Base-by-base conservation (phyloP, 768 basidiomycete species). In the Leccinellum rugosiceps region DNA sequence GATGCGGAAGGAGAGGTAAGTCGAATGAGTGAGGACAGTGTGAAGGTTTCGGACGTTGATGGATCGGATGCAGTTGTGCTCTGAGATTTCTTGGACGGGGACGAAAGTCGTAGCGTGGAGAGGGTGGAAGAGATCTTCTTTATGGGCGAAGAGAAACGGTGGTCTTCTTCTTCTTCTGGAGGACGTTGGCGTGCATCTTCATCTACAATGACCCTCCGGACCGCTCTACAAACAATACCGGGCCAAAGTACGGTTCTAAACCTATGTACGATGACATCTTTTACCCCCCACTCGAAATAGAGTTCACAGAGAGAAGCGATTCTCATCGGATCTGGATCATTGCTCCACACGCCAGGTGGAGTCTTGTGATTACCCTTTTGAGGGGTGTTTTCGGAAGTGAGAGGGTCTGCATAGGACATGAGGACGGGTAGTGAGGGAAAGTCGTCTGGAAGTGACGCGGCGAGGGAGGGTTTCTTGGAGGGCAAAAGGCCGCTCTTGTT, bases 281-380 rank as follows among this genome's bases (percentile, higher is more conserved):
- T 86, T 50, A 91, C 86, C 0, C 94, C 94, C 94, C 94, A 97
- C 68, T 95, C 94, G 60, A 96, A 96, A 68, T 86, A 89, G 48
- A 86, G 78, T 71, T 97, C 94, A 75, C 93, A 95, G 3, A 86
- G 77, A 10, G 76, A 81, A 0, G 94, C 93, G 15, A 95, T 80
- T 53, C 81, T 83, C 15, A 80, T 81, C 1, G 92, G 74, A 62
- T 88, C 83, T 0, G 88, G 87, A 58, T 92, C 89, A 53, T 72
- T 67, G 32, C 66, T 65, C 82, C 82, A 84, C 17, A 75, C 78
- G 2, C 76, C 68, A 0, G 75, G 79, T 57, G 64, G 70, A 2
- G 74, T 66, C 55, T 52, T 58, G 14, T 25, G 51, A 52, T 76
- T 71, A 13, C 82, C 79, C 47, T 55, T 67, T 25, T 49, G 50